Base-by-base conservation (phyloP, 129 eudicot genomes). In the Sambucus nigra region DNA sequence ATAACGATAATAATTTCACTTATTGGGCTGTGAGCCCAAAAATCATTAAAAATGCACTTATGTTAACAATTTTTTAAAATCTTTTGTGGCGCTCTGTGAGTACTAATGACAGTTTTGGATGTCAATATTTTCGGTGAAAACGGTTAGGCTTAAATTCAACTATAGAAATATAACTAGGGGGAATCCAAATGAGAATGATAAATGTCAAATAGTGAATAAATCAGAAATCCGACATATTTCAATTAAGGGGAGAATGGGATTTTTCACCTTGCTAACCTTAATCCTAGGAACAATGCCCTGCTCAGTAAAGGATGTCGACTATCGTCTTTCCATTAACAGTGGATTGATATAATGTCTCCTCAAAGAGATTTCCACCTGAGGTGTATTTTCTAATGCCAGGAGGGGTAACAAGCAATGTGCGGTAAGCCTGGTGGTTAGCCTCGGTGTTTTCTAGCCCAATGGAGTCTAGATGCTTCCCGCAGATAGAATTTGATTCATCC, bases 401-500 rank as follows among this genome's bases (percentile, higher is more conserved):
- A 55, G 85, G 74, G 5, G 73, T 62, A 6, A 78, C 86, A 4
- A 82, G 77, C 27, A 82, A 80, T 32, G 92, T 82, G 12, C 92
- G 64, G 92, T 68, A 82, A 13, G 92, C 92, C 25, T 78, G 92
- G n/a, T 86, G 86, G 77, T 78, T 82, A 50, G 82, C 92, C 72
- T 82, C 92, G 0, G 92, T 82, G 77, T 82, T 82, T 65, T 78
- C 92, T 3, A 78, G 67, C 33, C 92, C 91, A 20, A 82, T 82
- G 2, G 86, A 82, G 32, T 73, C 92, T 48, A 82, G 68, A 64
- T 86, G 82, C 62, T 82, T 82, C 40, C 92, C 92, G 22, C 92
- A 82, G 25, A 86, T 82, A 15, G 92, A 86, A 29, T 82, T 82
- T 9, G 92, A 82, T 72, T 82, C 92, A 23, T 82, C 92, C 92